Conservation (phyloP, 2,329 filamentous ascomycete genomes). For the Diaporthe ilicicola region DNA sequence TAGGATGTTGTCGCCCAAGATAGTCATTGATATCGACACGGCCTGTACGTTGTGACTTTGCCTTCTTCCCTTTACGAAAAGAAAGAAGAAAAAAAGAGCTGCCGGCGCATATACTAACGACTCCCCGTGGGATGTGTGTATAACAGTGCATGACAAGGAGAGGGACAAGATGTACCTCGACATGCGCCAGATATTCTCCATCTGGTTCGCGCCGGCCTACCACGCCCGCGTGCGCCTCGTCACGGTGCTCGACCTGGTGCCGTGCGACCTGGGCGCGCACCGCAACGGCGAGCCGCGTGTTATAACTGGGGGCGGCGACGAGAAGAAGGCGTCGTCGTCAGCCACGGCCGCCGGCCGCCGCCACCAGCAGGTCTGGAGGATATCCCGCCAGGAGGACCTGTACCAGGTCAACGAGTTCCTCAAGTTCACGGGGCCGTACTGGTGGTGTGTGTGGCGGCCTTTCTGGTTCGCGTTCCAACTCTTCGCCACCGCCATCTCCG, state of each 20-base stretch:
- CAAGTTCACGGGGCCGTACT: slow-evolving; percentile 70
- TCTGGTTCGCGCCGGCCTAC: slow-evolving; percentile 83
- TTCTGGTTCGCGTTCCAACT: slow-evolving; percentile 69
- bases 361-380: slow-evolving; percentile 35
- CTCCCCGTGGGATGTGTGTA: background rate
- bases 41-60: slow-evolving; percentile 57
- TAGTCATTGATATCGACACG: slow-evolving; percentile 72
- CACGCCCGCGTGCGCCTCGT: slow-evolving; percentile 72
- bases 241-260: slow-evolving; percentile 69
- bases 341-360: background rate
- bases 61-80: too few species aligned
- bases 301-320: slow-evolving; percentile 34
- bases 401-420: slow-evolving; percentile 82
- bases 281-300: slow-evolving; percentile 34
- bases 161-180: slow-evolving; percentile 76
- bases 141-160: slow-evolving; percentile 74
- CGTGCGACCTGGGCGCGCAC: slow-evolving; percentile 36
- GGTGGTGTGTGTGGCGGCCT: slow-evolving; percentile 46
- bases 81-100: too few species aligned
- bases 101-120: accelerated
- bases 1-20: slow-evolving; percentile 80
- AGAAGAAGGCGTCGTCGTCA: background rate
- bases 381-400: slow-evolving; percentile 79
- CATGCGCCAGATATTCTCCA: slow-evolving; percentile 77
- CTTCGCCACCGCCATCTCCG: slow-evolving; percentile 70